phyloP scores from a whole-genome alignment of 2,329 filamentous ascomycete species.

The Immersiporthe knoxdaviesiana region DNA sequence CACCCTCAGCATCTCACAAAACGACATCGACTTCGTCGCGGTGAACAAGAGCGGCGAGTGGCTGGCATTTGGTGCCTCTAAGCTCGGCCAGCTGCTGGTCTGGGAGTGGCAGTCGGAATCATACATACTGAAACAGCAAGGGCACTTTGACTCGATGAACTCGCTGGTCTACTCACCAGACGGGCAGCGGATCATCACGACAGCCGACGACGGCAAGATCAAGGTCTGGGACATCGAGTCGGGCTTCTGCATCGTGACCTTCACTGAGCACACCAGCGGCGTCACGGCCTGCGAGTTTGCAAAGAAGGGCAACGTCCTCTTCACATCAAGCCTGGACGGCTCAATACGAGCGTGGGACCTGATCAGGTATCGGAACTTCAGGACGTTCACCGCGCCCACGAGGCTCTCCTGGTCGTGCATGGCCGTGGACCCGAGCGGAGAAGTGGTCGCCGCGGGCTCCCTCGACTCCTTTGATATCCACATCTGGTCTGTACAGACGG shows the following conservation, averaged over 20 bases:
- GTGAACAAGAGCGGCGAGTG: slow-evolving; percentile 96
- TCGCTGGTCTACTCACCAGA: slow-evolving; percentile 91
- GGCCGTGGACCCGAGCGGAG: slow-evolving; percentile 95
- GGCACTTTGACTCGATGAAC: slow-evolving; percentile 96
- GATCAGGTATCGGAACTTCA: slow-evolving; percentile 93
- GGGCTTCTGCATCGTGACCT: slow-evolving; percentile 97
- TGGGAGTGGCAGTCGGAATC: slow-evolving; percentile 99
- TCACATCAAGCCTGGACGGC: slow-evolving; percentile 92
- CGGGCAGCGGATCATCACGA: slow-evolving; percentile 88
- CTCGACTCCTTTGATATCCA: slow-evolving; percentile 97
- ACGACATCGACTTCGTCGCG: slow-evolving; percentile 91
- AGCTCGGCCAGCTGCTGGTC: slow-evolving; percentile 91
- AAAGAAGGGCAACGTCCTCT: slow-evolving; percentile 92
- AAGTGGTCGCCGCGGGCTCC: slow-evolving; percentile 93
- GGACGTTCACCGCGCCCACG: slow-evolving; percentile 93
- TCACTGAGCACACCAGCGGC: slow-evolving; percentile 93
- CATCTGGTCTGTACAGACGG: slow-evolving; percentile 98
- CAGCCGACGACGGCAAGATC: slow-evolving; percentile 95
- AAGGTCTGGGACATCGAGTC: slow-evolving; percentile 98
- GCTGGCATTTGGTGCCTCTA: slow-evolving; percentile 95
- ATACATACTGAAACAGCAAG: slow-evolving; percentile 97
- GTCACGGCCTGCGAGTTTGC: slow-evolving; percentile 95
- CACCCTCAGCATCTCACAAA: slow-evolving; percentile 90
- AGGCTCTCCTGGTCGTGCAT: slow-evolving; percentile 90
- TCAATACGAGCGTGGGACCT: slow-evolving; percentile 96